Evolutionary conservation across 2,329 filamentous ascomycete genomes (phyloP).

Genomic region (Intubia oerlemansii): DNA sequence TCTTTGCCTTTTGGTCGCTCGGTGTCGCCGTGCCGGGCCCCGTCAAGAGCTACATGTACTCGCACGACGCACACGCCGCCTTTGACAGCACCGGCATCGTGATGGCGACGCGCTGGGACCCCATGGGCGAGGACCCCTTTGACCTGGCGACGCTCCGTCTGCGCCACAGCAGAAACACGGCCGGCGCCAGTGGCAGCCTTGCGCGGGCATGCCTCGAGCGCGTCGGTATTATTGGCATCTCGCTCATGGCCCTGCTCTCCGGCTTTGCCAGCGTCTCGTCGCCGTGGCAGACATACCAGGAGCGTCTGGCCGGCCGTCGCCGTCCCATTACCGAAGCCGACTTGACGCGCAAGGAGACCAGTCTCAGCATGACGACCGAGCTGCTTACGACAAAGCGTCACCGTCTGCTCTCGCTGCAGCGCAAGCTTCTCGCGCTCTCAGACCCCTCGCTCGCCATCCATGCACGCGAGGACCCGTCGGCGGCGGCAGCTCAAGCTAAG

Average conservation of each 20-base stretch:
- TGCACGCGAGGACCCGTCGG: too few relatives aligned
- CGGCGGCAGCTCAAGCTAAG: too few relatives aligned
- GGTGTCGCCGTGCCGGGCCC: conserved; percentile 31
- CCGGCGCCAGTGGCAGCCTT: conserved; percentile 12
- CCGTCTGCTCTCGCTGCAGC: conserved; percentile 46
- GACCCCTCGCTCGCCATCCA: too few relatives aligned
- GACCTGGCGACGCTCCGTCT: conserved; percentile 2
- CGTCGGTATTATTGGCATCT: conserved; percentile 68
- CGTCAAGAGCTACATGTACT: conserved; percentile 9
- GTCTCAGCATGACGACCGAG: conserved; percentile 57
- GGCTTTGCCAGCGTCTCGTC: conserved; percentile 79
- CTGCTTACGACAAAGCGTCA: conserved; percentile 59
- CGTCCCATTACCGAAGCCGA: conserved; percentile 51
- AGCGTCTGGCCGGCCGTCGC: conserved; percentile 23
- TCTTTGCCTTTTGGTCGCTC: conserved; percentile 57
- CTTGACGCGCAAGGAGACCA: conserved; percentile 55
- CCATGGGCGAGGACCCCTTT: conserved; percentile 1
- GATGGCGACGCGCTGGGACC: conserved; percentile 9
- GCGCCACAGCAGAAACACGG: too few relatives aligned
- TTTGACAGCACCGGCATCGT: conserved; percentile 14
- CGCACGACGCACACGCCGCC: conserved; percentile 9
- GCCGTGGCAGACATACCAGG: conserved; percentile 65
- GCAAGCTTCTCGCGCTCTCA: conserved; percentile 23
- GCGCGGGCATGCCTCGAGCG: conserved; percentile 39
- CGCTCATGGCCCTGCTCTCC: conserved; percentile 70